Base-by-base conservation (phyloP, 2,329 filamentous ascomycete genomes). In the Aureobasidium sp. region DNA sequence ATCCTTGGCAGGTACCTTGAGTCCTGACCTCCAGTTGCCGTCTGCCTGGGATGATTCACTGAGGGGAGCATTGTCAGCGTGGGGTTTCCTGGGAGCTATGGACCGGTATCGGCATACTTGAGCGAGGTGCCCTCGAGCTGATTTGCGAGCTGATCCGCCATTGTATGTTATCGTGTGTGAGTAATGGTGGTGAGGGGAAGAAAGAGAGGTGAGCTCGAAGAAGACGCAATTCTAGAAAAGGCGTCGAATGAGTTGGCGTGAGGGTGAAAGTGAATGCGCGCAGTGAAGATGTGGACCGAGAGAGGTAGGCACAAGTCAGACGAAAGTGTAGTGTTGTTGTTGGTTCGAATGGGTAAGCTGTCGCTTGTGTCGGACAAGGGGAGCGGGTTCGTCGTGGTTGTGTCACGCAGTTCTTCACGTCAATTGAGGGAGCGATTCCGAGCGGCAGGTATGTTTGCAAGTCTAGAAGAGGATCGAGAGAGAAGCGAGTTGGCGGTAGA, bases 1-100 rank as follows among this genome's bases (percentile, higher is more conserved):
- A 73, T 94, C 90, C 75, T 87, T 90, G 62, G 83, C 76, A 58
- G 90, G 90, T 64, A 89, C 76, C 67, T 88, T 90, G 63, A 93
- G 77, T 64, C 76, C 84, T 71, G 86, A 82, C 77, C 89, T 90
- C 89, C 89, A 93, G 72, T 91, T 85, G 34, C 85, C 83, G 64
- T 80, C 74, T 69, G 66, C 75, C 68, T 71, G 84, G 11, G 34
- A 31, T 60, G 57, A 51, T 60, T 60, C 57, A 51, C 57, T 60
- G 57, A 29, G 27, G 36, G n/a, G 31, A 17, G 3, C 31, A 22
- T 31, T 44, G 64, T 66, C 41, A 67, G 63, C 49, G 62, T 60
- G 51, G 29, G 45, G 61, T 70, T 61, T 53, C 52, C 51, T 39
- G 31, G 25, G 25, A 44, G 14, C 9, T 37, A 20, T 5, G 22